Evolutionary conservation across 345 rosid genomes (phyloP).

Genomic region (Salix viminalis): DNA sequence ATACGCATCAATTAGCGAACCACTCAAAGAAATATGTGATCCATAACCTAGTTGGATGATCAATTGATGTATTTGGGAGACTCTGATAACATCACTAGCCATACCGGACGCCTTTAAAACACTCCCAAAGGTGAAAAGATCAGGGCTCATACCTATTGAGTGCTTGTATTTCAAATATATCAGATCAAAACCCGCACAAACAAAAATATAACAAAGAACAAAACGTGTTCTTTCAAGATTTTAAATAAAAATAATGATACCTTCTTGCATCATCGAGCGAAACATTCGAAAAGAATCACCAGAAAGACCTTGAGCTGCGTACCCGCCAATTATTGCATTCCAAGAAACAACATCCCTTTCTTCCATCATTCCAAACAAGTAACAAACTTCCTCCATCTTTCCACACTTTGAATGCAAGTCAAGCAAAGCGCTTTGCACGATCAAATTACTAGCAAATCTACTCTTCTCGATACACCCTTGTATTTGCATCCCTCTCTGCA

Average conservation of each 20-base stretch:
- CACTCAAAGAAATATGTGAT: slow-evolving; percentile 35
- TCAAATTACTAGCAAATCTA: slow-evolving; percentile 18
- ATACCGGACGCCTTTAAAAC: slow-evolving; percentile 51
- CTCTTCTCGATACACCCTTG: slow-evolving; percentile 24
- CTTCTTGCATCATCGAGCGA: slow-evolving; percentile 55
- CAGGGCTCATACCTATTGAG: slow-evolving; percentile 52
- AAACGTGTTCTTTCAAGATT: not conserved
- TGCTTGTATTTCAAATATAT: slow-evolving; percentile 6
- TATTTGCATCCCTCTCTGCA: slow-evolving; percentile 25
- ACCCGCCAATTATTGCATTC: slow-evolving; percentile 28
- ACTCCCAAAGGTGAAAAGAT: slow-evolving; percentile 61
- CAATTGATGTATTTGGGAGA: slow-evolving; percentile 53
- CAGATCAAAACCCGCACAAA: not conserved
- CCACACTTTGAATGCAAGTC: slow-evolving; percentile 32
- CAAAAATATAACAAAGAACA: not conserved
- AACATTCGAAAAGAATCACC: slow-evolving; percentile 45
- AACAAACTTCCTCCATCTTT: slow-evolving; percentile 17
- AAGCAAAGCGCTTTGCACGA: slow-evolving; percentile 27
- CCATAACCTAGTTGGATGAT: slow-evolving; percentile 43
- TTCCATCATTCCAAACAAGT: slow-evolving; percentile 18
- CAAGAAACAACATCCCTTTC: slow-evolving; percentile 24
- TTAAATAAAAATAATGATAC: slow-evolving; percentile 23
- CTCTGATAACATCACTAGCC: slow-evolving; percentile 27
- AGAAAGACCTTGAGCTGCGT: slow-evolving; percentile 25
- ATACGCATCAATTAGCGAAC: slow-evolving; percentile 59